These are phyloP conservation scores for Penicillium atrosanguineum DNA, from an alignment of 495 filamentous ascomycete genomes.

Conservation along the genomic window DNA sequence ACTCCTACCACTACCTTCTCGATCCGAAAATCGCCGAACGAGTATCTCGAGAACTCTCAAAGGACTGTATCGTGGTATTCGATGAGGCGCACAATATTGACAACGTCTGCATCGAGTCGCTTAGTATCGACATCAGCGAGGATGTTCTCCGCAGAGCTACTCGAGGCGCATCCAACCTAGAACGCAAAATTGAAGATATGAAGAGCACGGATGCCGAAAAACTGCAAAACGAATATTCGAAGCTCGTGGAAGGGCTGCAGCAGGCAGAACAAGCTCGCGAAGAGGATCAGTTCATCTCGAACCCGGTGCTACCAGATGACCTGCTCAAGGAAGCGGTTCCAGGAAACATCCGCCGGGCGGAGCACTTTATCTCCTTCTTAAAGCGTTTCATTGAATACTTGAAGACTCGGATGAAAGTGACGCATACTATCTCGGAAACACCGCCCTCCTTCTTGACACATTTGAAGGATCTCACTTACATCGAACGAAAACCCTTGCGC, in stretches of 20 bases:
- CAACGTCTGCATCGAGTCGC: conserved; percentile 97
- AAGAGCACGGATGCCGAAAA: conserved; percentile 87
- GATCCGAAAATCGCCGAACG: conserved; percentile 98
- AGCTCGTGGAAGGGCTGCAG: conserved; percentile 88
- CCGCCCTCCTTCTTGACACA: conserved; percentile 91
- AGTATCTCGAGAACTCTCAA: conserved; percentile 93
- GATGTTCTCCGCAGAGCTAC: conserved; percentile 88
- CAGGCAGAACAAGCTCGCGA: conserved; percentile 84
- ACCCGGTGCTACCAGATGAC: conserved; percentile 55
- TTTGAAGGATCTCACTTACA: conserved; percentile 92
- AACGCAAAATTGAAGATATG: conserved; percentile 89
- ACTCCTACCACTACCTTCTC: conserved; percentile 97
- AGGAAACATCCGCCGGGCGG: conserved; percentile 92
- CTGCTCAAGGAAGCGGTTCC: conserved; percentile 80
- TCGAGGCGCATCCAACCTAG: conserved; percentile 83
- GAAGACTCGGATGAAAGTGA: conserved; percentile 97
- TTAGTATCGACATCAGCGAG: conserved; percentile 94
- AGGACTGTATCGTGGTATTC: conserved; percentile 98
- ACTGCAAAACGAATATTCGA: conserved; percentile 90
- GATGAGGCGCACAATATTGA: conserved; percentile 99
- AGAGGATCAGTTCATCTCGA: conserved; percentile 96
- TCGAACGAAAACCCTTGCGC: conserved; percentile 91
- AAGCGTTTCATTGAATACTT: conserved; percentile 97
- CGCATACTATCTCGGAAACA: conserved; percentile 95
- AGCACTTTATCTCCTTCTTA: conserved; percentile 94